Evolutionary conservation across 2,329 filamentous ascomycete species (phyloP), one percentile per base, ranked within the genome.

Genomic region (Cephalotrichum gorgonifer): DNA sequence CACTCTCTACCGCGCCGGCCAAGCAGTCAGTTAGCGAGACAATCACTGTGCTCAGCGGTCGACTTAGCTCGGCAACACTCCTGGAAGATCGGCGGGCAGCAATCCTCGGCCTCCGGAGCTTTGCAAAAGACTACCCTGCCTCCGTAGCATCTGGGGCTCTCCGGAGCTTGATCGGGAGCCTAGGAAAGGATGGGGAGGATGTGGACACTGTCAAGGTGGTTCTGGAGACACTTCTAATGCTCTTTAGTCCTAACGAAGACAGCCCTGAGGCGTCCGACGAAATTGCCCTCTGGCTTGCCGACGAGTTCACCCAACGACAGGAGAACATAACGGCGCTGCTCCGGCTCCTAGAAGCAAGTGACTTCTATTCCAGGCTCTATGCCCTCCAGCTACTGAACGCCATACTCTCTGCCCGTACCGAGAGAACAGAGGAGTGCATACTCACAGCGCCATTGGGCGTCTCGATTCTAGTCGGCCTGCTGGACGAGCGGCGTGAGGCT

Each of bases 231-330:
- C 72, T 98, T 58, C 73, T 97, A 63, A 91, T 94, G 83, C 81
- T 98, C 38, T 97, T 97, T 64, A 81, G 68, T 54, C 80, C 81
- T 38, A 83, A 83, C 56, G 73, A 77, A 57, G 71, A 74, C 61
- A 94, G 88, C 73, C 78, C 88, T 28, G 91, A 97, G 75, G 88
- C 91, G 48, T 95, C 91, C 14, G 91, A 97, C 55, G 93, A 98
- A 67, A 94, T 98, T 58, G 86, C 86, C 17, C 73, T 97, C 26
- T 98, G 93, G 89, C 75, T 98, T 51, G 93, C 93, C 48, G 93
- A 98, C 67, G 91, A 97, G 66, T 98, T 98, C 64, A 96, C 93
- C 30, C 90, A 95, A 74, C 83, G 88, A 54, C 90, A 96, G 78
- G 91, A 97, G 68, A 97, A 98, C 64, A 91, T 96, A 53, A 91